These are phyloP conservation scores for Neopestalotiopsis sp. DNA, from an alignment of 2,329 filamentous ascomycete genomes.

Conservation along the genomic window DNA sequence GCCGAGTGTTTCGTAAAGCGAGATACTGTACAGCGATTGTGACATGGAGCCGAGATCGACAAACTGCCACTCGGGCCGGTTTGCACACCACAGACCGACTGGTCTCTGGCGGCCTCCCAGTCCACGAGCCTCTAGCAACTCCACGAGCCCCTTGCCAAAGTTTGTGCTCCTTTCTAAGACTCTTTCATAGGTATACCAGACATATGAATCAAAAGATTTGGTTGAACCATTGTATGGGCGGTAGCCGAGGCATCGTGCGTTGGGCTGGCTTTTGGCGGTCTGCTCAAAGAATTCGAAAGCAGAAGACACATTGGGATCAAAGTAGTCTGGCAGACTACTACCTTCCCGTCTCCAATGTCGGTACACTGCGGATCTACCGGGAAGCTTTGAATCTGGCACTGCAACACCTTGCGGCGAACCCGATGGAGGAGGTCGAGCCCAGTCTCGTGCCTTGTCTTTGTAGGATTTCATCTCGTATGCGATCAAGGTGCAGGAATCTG, in stretches of 20 bases:
- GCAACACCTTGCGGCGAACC: not conserved
- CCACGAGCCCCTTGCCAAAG: not conserved
- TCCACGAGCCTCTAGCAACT: not conserved
- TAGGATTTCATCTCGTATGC: not conserved
- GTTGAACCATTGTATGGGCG: not conserved
- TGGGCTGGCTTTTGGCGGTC: not conserved
- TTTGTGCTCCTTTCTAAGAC: not conserved
- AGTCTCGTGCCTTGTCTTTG: not conserved
- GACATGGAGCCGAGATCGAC: slow-evolving; percentile 4
- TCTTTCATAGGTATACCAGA: not conserved
- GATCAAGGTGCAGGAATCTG: not conserved
- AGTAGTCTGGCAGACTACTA: not conserved
- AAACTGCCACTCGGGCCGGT: slow-evolving; percentile 8
- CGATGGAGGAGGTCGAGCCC: not conserved
- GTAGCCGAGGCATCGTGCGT: slow-evolving; percentile 1
- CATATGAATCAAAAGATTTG: not conserved
- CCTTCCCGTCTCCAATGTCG: not conserved
- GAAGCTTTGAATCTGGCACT: not conserved
- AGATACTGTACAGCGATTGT: not conserved
- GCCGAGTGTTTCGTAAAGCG: not conserved
- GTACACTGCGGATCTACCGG: not conserved
- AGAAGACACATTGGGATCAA: not conserved
- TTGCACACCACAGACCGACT: not conserved
- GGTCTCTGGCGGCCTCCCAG: not conserved
- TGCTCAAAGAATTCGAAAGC: not conserved